Evolutionary conservation across 2,329 filamentous ascomycete genomes (phyloP).

Genomic region (Aspergillus vadensis): DNA sequence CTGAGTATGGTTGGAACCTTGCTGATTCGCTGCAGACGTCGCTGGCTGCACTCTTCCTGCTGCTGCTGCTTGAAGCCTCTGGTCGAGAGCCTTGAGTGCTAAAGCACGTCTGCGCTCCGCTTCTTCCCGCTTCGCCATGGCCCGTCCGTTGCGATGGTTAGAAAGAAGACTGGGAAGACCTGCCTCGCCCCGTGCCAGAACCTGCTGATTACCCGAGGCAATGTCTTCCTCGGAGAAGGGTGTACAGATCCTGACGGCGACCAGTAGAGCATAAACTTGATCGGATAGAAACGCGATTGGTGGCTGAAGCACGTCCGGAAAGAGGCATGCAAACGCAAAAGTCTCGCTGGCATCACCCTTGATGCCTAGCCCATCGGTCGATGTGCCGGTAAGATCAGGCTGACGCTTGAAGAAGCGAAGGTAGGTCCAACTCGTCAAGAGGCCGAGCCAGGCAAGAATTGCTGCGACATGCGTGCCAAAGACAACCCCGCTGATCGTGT

Average conservation of each 20-base stretch:
- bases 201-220: slow-evolving; percentile 70
- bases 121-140: slow-evolving; percentile 76
- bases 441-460: slow-evolving; percentile 76
- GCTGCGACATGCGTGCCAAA: slow-evolving; percentile 74
- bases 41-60: slow-evolving; percentile 51
- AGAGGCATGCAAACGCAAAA: slow-evolving; percentile 94
- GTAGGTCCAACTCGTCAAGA: slow-evolving; percentile 91
- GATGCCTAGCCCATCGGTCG: slow-evolving; percentile 59
- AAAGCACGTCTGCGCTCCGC: slow-evolving; percentile 86
- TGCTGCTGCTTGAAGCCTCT: slow-evolving; percentile 83
- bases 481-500: slow-evolving; percentile 65
- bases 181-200: slow-evolving; percentile 64
- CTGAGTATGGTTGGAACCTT: slow-evolving; percentile 40
- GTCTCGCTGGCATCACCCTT: slow-evolving; percentile 94
- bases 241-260: slow-evolving; percentile 75
- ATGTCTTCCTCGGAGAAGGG: slow-evolving; percentile 84
- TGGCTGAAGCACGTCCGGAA: slow-evolving; percentile 80
- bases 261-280: slow-evolving; percentile 71
- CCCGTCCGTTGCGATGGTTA: slow-evolving; percentile 48
- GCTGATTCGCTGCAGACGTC: slow-evolving; percentile 35
- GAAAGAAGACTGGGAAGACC: slow-evolving; percentile 63
- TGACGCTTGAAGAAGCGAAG: slow-evolving; percentile 85
- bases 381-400: slow-evolving; percentile 57
- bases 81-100: slow-evolving; percentile 87
- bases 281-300: slow-evolving; percentile 73